Evolutionary conservation across 805 yeast genomes (phyloP), one percentile per base, ranked within the genome.

Genomic region (Schwanniomyces sp.): DNA sequence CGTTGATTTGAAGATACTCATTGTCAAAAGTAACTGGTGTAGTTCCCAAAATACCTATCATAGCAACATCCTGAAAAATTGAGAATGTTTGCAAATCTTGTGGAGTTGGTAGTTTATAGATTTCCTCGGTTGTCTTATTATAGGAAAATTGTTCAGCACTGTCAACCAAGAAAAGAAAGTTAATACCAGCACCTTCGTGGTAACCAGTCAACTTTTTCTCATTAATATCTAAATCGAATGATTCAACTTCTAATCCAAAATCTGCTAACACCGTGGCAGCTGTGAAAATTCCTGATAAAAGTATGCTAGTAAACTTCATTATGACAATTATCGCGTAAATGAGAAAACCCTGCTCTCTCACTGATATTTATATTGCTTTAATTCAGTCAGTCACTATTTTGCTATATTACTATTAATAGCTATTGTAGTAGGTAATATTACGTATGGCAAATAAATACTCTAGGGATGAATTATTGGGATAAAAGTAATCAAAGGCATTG

Each of bases 181-280:
- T 60, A 48, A 72, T 57, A 45, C 70, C 80, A 44, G 80, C 80
- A 54, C 79, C 80, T 55, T 69, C 76, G 54, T 74, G 80, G 37
- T 32, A 32, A 14, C 34, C 34, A 32, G 5, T 32, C 4, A 32
- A n/a, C 11, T 14, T 14, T n/a, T 32, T 32, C 14, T 9, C 34
- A 32, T 32, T 32, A 7, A 32, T 4, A 10, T 5, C 3, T 14
- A n/a, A 5, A 14, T 32, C 17, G 6, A 3, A 14, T 9, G 34
- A 32, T 14, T 32, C 34, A 32, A 32, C 17, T 32, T 32, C 7
- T 14, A 32, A 32, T 5, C 34, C 34, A 32, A 32, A 32, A 14
- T 32, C 34, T 5, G 34, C 34, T 4, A 9, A 32, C 3, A 9
- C 34, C 6, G 34, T 7, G 14, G 17, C 17, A 4, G 34, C 17